These are phyloP conservation scores for Sarocladium brachiariae DNA, from an alignment of 2,329 filamentous ascomycete genomes.

Conservation along the genomic window DNA sequence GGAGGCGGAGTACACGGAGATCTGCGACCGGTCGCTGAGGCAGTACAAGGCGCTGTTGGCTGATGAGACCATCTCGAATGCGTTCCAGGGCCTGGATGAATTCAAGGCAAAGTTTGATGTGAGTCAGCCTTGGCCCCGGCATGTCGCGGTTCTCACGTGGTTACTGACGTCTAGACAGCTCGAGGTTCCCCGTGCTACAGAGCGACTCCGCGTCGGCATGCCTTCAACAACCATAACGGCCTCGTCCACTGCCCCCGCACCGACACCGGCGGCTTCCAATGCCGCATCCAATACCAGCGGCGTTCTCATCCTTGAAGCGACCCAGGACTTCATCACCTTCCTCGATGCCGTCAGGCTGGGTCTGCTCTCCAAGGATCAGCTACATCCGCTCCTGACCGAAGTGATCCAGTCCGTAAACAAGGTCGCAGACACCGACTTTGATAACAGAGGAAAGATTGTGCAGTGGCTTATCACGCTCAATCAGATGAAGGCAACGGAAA, in stretches of 20 bases:
- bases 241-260: constrained; percentile 33
- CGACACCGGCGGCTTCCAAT: constrained; percentile 32
- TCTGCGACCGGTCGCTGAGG: constrained; percentile 86
- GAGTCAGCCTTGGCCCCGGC: constrained; percentile 23
- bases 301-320: constrained; percentile 76
- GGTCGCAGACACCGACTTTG: constrained; percentile 91
- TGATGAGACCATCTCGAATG: constrained; percentile 82
- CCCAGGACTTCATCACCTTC: constrained; percentile 98
- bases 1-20: constrained; percentile 91
- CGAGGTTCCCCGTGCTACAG: constrained; percentile 88
- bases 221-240: constrained; percentile 70
- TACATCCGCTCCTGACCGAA: constrained; percentile 92
- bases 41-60: constrained; percentile 94
- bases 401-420: constrained; percentile 97
- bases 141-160: no score
- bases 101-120: constrained; percentile 94
- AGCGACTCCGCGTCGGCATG: constrained; percentile 85
- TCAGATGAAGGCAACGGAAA: constrained; percentile 94
- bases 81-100: constrained; percentile 80
- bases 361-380: constrained; percentile 85
- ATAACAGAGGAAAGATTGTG: constrained; percentile 92
- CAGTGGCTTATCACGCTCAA: constrained; percentile 97
- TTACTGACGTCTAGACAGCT: constrained; percentile 46
- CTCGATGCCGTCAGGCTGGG: constrained; percentile 90
- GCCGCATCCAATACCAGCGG: constrained; percentile 46